Percentiles rank a stretch among this genome's conserved stretches.
Evolutionary conservation across 176 grass and related monocot genomes (phyloP).

Genomic region (Carex cristatella): DNA sequence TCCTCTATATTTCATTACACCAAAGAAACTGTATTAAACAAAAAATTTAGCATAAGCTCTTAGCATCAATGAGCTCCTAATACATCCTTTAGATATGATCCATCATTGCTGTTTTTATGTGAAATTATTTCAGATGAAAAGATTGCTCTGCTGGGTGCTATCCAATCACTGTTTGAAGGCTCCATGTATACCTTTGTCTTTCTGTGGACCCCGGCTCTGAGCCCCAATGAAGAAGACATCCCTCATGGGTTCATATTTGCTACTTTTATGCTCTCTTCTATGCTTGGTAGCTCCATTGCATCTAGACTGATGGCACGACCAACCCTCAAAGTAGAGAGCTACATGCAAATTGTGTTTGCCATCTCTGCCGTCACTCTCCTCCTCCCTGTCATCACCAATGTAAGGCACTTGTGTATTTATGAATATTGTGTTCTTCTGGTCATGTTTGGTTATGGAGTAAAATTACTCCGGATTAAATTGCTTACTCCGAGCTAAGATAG

Average conservation of each 20-base stretch:
- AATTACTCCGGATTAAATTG: too few relatives aligned
- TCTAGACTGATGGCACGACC: conserved; percentile 39
- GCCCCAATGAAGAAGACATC: conserved; percentile 46
- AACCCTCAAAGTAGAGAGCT: conserved; percentile 36
- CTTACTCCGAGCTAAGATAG: too few relatives aligned
- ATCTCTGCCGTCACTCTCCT: conserved; percentile 42
- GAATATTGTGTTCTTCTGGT: neutral
- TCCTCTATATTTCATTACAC: neutral
- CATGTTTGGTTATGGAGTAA: too few relatives aligned
- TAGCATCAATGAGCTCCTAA: neutral
- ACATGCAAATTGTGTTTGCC: conserved; percentile 44
- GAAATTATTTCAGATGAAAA: conserved; percentile 37
- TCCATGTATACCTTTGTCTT: conserved; percentile 57
- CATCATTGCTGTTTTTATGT: conserved; percentile 1
- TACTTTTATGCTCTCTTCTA: conserved; percentile 50
- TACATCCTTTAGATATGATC: neutral
- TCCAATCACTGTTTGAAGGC: conserved; percentile 52
- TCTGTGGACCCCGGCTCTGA: conserved; percentile 44
- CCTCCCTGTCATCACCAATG: conserved; percentile 40
- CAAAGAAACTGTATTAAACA: neutral
- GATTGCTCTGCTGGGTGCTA: conserved; percentile 48
- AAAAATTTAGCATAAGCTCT: neutral
- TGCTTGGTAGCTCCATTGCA: conserved; percentile 48
- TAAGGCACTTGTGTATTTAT: conserved; percentile 23
- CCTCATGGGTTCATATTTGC: conserved; percentile 48